phyloP scores from a whole-genome alignment of 768 basidiomycete genomes.

The Auriculariales sp. region DNA sequence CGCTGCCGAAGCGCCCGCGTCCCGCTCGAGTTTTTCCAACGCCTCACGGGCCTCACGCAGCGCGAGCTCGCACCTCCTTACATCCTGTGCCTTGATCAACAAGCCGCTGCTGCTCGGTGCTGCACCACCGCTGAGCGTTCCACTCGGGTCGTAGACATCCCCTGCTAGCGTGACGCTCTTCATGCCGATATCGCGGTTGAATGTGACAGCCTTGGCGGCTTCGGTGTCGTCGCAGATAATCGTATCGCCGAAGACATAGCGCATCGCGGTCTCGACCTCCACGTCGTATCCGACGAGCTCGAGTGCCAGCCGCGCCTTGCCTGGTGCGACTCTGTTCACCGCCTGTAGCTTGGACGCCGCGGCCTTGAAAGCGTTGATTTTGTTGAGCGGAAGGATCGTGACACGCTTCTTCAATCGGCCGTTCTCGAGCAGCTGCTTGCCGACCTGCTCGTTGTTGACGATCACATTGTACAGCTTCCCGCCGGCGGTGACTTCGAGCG shows the following conservation, averaged over 20 bases:
- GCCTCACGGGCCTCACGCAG: conserved; percentile 33
- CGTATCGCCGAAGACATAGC: conserved; percentile 86
- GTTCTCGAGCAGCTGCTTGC: conserved; percentile 68
- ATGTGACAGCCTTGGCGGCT: conserved; percentile 79
- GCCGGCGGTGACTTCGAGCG: conserved; percentile 86
- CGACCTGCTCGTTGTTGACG: conserved; percentile 80
- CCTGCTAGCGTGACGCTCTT: conserved; percentile 88
- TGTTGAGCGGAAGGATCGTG: conserved; percentile 87
- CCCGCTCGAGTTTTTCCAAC: conserved; percentile 37
- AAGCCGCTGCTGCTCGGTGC: conserved; percentile 63
- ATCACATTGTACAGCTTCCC: conserved; percentile 86
- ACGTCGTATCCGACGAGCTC: conserved; percentile 71
- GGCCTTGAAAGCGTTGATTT: conserved; percentile 56
- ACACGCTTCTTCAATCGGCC: conserved; percentile 73
- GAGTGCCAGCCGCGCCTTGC: conserved; percentile 76
- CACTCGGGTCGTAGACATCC: conserved; percentile 92
- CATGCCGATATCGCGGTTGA: conserved; percentile 48
- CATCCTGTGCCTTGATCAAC: conserved; percentile 71
- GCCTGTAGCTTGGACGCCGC: conserved; percentile 59
- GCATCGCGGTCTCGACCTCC: conserved; percentile 78
- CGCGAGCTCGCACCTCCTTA: conserved; percentile 51
- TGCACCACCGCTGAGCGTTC: conserved; percentile 83
- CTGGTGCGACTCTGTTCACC: conserved; percentile 56
- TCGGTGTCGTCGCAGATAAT: conserved; percentile 83
- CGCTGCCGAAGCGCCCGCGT: conserved; percentile 36